A percentile compares a stretch with the other conserved stretches of the same genome.
Evolutionary conservation across 306 rosid species (phyloP).

Genomic region (Vicia villosa): DNA sequence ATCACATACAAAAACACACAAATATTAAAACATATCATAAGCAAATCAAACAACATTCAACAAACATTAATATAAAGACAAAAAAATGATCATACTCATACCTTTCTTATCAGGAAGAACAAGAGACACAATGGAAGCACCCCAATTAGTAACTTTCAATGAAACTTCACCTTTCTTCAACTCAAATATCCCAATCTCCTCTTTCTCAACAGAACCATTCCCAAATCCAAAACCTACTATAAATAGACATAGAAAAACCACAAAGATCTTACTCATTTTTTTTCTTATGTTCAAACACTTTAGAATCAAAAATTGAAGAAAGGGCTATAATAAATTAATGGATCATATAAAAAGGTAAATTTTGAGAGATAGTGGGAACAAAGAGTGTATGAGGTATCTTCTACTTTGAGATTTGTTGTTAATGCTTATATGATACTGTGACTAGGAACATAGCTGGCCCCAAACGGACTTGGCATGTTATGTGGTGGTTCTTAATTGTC

Average conservation of each 20-base stretch:
- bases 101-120: conserved; percentile 50
- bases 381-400: not conserved
- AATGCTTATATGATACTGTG: conserved; percentile 9
- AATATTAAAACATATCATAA: not conserved
- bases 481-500: not conserved
- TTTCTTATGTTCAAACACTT: not conserved
- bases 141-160: conserved; percentile 52
- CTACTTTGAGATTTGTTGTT: not conserved
- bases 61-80: not conserved
- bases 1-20: conserved; percentile 12
- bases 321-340: not conserved
- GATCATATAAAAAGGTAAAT: not conserved
- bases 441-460: conserved; percentile 13
- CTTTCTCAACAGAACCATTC: conserved; percentile 18
- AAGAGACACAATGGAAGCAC: conserved; percentile 48
- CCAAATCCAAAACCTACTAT: conserved; percentile 34
- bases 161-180: conserved; percentile 47
- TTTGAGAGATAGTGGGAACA: not conserved
- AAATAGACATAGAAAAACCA: conserved; percentile 28
- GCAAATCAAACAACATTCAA: not conserved
- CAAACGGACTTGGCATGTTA: not conserved
- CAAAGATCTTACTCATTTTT: conserved; percentile 42
- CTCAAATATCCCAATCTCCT: conserved; percentile 41
- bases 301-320: not conserved
- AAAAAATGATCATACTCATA: conserved; percentile 31